Evolutionary conservation across 2,329 filamentous ascomycete genomes (phyloP), one percentile per base, ranked within the genome.

Genomic region (Cryphonectria radicalis): DNA sequence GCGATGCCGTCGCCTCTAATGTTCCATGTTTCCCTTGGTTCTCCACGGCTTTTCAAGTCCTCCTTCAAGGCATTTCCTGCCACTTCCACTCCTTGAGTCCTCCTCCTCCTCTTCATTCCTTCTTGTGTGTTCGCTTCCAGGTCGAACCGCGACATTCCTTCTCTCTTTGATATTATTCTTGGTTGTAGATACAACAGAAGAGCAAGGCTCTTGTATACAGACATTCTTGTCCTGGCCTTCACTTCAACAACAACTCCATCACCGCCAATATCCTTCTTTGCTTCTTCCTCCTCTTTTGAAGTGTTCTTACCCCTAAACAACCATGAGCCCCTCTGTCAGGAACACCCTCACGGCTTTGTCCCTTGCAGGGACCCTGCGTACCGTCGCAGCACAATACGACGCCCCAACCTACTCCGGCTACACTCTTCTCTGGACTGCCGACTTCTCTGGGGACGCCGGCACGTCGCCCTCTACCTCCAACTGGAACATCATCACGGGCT

Each of bases 401-500:
- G 53, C 80, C 0, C 85, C 85, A 0, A 75, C 73, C 28, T 80
- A 84, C 69, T 70, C 77, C 7, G 84, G 83, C 63, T 84, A 82
- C 76, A 81, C 76, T 25, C 75, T 82, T 6, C 72, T 83, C 70
- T 88, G 85, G 84, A 76, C 81, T 55, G 85, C 87, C n/a, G 79
- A 74, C 37, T 88, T 88, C 73, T 42, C 75, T 35, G 85, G 84
- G 13, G 68, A 78, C 13, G 77, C 81, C 19, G 85, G 83, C 8
- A 74, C 77, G 17, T 69, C 77, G 13, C 81, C 82, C 55, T 81
- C 83, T 76, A 40, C 75, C 5, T 73, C 76, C 62, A 81, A 77
- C 72, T 88, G 86, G 86, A 84, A 84, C 77, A 81, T 84, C 74
- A 80, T 84, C 70, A 80, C 81, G 46, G 77, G 80, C n/a, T 77